These are phyloP conservation scores for Aspergillus intermedius DNA, from an alignment of 2,329 filamentous ascomycete genomes.

Conservation along the genomic window DNA sequence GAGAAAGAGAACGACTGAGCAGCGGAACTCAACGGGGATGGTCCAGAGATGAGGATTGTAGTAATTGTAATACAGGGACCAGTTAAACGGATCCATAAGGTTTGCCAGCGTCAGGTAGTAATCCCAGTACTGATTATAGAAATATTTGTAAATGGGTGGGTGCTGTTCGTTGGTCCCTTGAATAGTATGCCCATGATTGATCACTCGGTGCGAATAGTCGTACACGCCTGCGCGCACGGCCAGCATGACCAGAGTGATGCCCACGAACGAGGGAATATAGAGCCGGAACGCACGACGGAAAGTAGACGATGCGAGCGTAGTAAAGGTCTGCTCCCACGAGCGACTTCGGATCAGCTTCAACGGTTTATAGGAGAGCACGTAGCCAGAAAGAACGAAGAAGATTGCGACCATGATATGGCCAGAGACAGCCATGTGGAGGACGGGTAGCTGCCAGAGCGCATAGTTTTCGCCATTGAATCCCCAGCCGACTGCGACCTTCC, in stretches of 20 bases:
- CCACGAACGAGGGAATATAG: conserved; percentile 37
- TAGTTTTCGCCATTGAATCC: conserved; percentile 36
- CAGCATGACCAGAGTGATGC: conserved; percentile 35
- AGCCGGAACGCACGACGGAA: conserved; percentile 39
- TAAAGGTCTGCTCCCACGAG: conserved; percentile 35
- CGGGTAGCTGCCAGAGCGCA: conserved; percentile 35
- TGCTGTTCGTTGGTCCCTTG: conserved; percentile 39
- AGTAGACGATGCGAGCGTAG: conserved; percentile 36
- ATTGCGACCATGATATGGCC: conserved; percentile 44
- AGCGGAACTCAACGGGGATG: conserved; percentile 41
- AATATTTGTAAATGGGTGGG: conserved; percentile 29
- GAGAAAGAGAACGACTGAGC: conserved; percentile 40
- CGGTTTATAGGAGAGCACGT: conserved; percentile 41
- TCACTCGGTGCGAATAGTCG: conserved; percentile 31
- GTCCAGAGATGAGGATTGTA: conserved; percentile 45
- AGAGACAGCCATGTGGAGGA: conserved; percentile 38
- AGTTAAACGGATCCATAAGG: conserved; percentile 35
- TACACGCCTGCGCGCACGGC: conserved; percentile 39
- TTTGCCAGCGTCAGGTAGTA: conserved; percentile 27
- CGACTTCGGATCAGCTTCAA: conserved; percentile 33
- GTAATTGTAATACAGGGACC: conserved; percentile 35
- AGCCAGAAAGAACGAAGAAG: conserved; percentile 45
- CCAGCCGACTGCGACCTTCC: conserved; percentile 35
- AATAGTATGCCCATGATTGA: conserved; percentile 32
- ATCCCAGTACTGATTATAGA: conserved; percentile 31